Base-by-base conservation (phyloP, 2,329 filamentous ascomycete species). In the Gaeumannomyces tritici region DNA sequence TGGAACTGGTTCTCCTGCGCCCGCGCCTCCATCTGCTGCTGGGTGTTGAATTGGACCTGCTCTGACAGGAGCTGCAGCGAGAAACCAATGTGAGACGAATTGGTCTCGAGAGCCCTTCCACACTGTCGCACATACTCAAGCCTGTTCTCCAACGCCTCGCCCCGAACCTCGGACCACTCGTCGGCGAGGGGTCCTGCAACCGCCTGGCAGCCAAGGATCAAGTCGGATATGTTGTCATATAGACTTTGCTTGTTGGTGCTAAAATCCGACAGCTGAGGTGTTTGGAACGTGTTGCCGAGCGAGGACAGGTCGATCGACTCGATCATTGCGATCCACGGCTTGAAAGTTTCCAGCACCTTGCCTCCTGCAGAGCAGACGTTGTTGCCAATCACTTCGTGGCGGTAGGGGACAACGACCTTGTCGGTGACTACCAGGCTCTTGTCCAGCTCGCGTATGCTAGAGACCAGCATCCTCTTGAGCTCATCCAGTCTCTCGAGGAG, bases 111-210 rank as follows among this genome's bases (percentile, higher is more conserved):
- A 58, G 93, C 89, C 68, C 89, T 85, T 12, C 88, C 86, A 65
- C 91, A 89, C 63, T 86, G 82, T 61, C 89, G 85, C 63, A 97
- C 91, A 65, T 90, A 88, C 66, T 89, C 89, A 29, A 98, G 76
- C 27, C 95, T 87, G 67, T 91, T 91, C 70, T 97, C 93, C 33
- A 99, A 79, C 9, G 93, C 90, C 72, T 96, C 91, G 1, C 92
- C 91, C 56, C 92, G 87, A n/a, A 93, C 81, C 72, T 96, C 92
- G 4, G 93, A 86, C 95, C 95, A 99, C 75, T 99, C 95, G 72
- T 99, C 95, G 11, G 89, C 90, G 56, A 99, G 76, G 7, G 95
- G 95, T 11, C 91, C 91, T 7, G 92, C 90, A n/a, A 98, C 89
- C 28, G 90, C 87, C 75, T 99, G 95, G 70, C 93, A 97, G 63